phyloP scores from a whole-genome alignment of 306 rosid genomes.

The Inga laurina region DNA sequence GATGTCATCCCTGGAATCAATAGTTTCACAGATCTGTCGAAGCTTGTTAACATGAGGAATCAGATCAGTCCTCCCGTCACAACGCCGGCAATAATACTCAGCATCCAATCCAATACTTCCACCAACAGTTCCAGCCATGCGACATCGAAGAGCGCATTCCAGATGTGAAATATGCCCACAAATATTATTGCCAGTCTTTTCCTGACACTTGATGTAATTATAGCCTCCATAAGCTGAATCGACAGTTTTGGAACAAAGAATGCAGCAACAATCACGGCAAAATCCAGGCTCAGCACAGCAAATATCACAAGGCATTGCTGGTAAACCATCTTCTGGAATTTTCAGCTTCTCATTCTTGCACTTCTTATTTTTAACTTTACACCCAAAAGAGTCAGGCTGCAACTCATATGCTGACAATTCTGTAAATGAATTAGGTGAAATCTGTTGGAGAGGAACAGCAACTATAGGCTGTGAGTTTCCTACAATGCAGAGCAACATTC shows the following conservation, averaged over 20 bases:
- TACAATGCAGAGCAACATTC: constrained; percentile 24
- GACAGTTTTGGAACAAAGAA: constrained; percentile 69
- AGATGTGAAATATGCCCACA: constrained; percentile 86
- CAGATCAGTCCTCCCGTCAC: constrained; percentile 78
- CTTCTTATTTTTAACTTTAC: constrained; percentile 68
- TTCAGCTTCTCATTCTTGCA: constrained; percentile 54
- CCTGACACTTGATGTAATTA: constrained; percentile 68
- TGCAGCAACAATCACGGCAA: constrained; percentile 85
- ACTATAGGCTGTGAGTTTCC: constrained; percentile 35
- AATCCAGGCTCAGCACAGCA: constrained; percentile 78
- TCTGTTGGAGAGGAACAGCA: constrained; percentile 52
- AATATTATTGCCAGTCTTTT: constrained; percentile 39
- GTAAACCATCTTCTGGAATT: constrained; percentile 35
- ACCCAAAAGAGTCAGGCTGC: constrained; percentile 33
- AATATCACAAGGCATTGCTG: constrained; percentile 63
- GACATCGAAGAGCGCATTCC: constrained; percentile 70
- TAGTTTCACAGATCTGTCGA: constrained; percentile 51
- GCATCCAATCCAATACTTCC: constrained; percentile 68
- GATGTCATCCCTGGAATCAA: constrained; percentile 52
- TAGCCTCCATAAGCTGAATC: constrained; percentile 57
- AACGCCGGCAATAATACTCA: constrained; percentile 81
- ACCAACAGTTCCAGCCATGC: constrained; percentile 78
- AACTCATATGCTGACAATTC: constrained; percentile 41
- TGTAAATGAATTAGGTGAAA: not conserved
- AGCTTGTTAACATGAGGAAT: constrained; percentile 57